A percentile compares a stretch with the other conserved stretches of the same genome.
phyloP scores from a whole-genome alignment of 495 filamentous ascomycete genomes.

The Viridothelium virens region DNA sequence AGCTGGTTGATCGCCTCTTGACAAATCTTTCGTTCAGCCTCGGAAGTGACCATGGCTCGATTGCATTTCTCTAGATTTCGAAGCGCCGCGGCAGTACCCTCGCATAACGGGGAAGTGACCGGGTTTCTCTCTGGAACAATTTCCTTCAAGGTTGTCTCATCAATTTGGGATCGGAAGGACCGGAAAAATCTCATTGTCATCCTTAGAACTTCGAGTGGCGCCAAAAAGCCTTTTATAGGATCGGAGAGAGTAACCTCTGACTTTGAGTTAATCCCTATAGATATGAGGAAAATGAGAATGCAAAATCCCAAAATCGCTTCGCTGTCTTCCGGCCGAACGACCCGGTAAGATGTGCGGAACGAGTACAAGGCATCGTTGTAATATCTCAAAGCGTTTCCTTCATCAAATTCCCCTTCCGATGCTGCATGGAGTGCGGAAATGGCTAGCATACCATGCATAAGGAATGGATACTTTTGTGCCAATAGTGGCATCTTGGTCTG shows the following conservation, averaged over 20 bases:
- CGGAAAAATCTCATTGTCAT: neutral
- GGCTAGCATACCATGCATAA: neutral
- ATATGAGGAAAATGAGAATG: neutral
- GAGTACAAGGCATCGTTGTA: neutral
- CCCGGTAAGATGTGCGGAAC: neutral
- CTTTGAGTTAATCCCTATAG: neutral
- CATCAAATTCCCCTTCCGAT: neutral
- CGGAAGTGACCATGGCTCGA: neutral
- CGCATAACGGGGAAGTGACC: neutral
- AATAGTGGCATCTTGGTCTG: neutral
- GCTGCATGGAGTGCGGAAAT: neutral
- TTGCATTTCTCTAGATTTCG: neutral
- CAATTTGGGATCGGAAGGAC: neutral
- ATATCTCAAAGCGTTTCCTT: neutral
- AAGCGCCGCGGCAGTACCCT: constrained; percentile 1
- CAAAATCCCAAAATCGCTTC: neutral
- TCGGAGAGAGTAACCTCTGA: neutral
- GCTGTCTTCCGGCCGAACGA: neutral
- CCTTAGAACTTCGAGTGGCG: neutral
- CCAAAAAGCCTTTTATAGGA: neutral
- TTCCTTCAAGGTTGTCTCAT: neutral
- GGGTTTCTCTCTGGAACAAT: neutral
- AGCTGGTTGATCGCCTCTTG: neutral
- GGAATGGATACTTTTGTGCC: constrained; percentile 7
- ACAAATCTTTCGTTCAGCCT: neutral